phyloP scores from a whole-genome alignment of 352 stramenopile genomes.

The Globisporangium nodosum region DNA sequence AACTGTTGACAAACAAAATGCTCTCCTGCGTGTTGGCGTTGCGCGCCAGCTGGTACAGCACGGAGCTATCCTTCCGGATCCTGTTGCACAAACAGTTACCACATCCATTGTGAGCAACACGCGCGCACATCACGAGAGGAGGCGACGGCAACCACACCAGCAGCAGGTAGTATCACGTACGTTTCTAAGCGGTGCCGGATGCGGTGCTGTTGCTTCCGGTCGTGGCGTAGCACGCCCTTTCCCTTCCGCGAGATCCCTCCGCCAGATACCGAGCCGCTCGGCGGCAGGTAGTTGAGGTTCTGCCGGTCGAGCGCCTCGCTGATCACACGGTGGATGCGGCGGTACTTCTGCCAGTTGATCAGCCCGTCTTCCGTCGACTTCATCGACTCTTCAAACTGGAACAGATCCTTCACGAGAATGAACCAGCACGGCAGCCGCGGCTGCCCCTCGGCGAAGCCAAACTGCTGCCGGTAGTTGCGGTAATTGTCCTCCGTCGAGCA shows the following conservation, averaged over 20 bases:
- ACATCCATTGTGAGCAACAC: conserved; percentile 5
- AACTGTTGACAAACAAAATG: conserved; percentile 86
- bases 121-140: background rate
- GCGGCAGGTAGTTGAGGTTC: conserved; percentile 71
- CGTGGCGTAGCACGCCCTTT: conserved; percentile 64
- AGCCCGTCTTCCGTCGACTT: conserved; percentile 78
- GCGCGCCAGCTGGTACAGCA: conserved; percentile 78
- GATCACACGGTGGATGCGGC: conserved; percentile 78
- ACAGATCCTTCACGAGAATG: conserved; percentile 84
- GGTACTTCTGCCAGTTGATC: conserved; percentile 85
- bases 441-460: conserved; percentile 68
- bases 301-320: conserved; percentile 69
- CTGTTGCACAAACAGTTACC: conserved; percentile 20
- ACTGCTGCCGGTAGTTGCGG: conserved; percentile 78
- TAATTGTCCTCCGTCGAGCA: conserved; percentile 86
- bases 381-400: conserved; percentile 85
- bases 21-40: conserved; percentile 87
- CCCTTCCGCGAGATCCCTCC: conserved; percentile 61
- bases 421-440: conserved; percentile 79
- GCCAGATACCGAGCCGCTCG: conserved; percentile 25
- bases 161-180: conserved; percentile 32
- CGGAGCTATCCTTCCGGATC: conserved; percentile 78
- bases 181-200: conserved; percentile 80
- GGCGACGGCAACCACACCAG: background rate
- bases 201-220: conserved; percentile 65